Percentiles rank a stretch among this genome's conserved stretches.
These are phyloP conservation scores for Mucor mucedo DNA, from an alignment of 371 early-diverging fungal genomes.

Conservation along the genomic window DNA sequence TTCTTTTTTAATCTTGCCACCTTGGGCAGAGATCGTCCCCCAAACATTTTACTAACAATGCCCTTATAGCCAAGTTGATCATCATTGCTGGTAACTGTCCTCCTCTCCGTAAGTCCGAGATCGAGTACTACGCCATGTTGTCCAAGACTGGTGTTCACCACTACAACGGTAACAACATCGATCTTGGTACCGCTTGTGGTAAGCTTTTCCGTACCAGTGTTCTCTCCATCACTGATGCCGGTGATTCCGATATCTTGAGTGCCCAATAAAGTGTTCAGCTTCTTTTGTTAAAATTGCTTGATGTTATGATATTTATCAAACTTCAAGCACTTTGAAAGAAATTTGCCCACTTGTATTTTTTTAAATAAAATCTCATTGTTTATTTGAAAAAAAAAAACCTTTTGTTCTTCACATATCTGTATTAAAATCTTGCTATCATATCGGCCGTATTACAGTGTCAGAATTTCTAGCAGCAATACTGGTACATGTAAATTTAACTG, in stretches of 20 bases:
- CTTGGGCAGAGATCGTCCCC: slow-evolving; percentile 50
- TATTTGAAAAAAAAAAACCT: too few relatives aligned
- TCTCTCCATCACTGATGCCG: slow-evolving; percentile 97
- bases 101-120: slow-evolving; percentile 98
- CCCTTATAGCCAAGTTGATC: slow-evolving; percentile 90
- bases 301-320: too few relatives aligned
- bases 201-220: slow-evolving; percentile 94
- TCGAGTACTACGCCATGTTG: slow-evolving; percentile 99
- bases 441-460: too few relatives aligned
- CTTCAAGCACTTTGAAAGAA: too few relatives aligned
- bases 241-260: slow-evolving; percentile 83
- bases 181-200: slow-evolving; percentile 99
- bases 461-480: too few relatives aligned
- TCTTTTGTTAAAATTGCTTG: too few relatives aligned
- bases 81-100: slow-evolving; percentile 99
- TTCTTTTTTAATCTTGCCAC: slow-evolving; percentile 9
- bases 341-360: too few relatives aligned
- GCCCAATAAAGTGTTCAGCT: slow-evolving; percentile 39
- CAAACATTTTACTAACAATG: slow-evolving; percentile 10
- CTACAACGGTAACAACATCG: slow-evolving; percentile 98
- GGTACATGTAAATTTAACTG: too few relatives aligned
- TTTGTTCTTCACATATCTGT: too few relatives aligned
- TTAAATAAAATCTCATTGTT: too few relatives aligned
- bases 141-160: slow-evolving; percentile 99
- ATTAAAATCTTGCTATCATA: too few relatives aligned